A percentile compares a stretch with the other conserved stretches of the same genome.
Conservation (phyloP, 176 grass and related monocot genomes). For the Metroxylon sagu region DNA sequence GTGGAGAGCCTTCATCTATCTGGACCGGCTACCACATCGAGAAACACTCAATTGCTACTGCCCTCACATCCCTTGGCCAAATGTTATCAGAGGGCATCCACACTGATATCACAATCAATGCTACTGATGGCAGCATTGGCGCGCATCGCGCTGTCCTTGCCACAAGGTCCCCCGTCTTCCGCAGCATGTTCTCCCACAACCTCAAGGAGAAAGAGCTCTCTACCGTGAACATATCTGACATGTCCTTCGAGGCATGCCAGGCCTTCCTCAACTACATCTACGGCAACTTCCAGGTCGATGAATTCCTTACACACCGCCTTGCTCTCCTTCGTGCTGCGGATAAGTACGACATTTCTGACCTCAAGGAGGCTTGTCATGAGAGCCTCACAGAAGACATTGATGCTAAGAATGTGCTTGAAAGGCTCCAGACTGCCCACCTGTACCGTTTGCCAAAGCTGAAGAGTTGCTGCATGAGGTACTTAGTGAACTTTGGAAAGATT, state of each 20-base stretch:
- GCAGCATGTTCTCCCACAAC: constrained; percentile 94
- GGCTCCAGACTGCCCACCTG: constrained; percentile 59
- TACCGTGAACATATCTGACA: constrained; percentile 71
- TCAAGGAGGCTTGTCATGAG: constrained; percentile 83
- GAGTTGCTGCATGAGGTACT: constrained; percentile 63
- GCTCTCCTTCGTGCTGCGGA: constrained; percentile 71
- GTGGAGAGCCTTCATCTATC: constrained; percentile 68
- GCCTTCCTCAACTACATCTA: constrained; percentile 92
- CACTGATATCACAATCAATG: constrained; percentile 82
- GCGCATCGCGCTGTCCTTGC: constrained; percentile 80
- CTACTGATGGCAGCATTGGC: constrained; percentile 52
- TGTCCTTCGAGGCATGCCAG: constrained; percentile 62
- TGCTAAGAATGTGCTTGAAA: constrained; percentile 59
- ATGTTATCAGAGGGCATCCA: constrained; percentile 77
- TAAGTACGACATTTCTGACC: constrained; percentile 83
- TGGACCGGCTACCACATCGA: constrained; percentile 55
- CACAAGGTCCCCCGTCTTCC: constrained; percentile 57
- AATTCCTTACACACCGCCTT: constrained; percentile 65
- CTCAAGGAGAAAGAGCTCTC: constrained; percentile 85
- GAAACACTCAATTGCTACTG: constrained; percentile 39
- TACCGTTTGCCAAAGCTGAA: constrained; percentile 57
- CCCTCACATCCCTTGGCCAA: constrained; percentile 34
- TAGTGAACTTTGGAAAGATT: constrained; percentile 89
- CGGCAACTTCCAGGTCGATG: constrained; percentile 40
- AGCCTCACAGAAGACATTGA: constrained; percentile 80